These are phyloP conservation scores for Linnemannia exigua DNA, from an alignment of 192 early-diverging fungal genomes.

Conservation along the genomic window DNA sequence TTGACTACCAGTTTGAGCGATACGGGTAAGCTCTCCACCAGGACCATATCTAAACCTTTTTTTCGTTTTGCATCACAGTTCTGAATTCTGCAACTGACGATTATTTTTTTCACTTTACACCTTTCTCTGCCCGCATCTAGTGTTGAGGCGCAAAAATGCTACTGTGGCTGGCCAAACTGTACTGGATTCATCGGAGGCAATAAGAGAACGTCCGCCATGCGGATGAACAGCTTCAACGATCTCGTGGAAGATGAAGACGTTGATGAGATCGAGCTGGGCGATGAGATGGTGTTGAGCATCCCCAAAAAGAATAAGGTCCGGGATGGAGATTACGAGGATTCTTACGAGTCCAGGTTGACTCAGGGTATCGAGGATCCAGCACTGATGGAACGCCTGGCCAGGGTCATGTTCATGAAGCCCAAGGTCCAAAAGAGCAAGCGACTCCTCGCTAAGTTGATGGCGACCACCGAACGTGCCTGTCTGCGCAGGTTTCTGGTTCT, in stretches of 20 bases:
- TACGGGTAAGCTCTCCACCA: constrained; percentile 72
- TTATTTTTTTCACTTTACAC: neutral
- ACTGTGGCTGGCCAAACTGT: constrained; percentile 91
- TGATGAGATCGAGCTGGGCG: constrained; percentile 65
- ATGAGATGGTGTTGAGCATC: constrained; percentile 69
- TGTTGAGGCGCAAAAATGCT: constrained; percentile 91
- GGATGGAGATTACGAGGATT: constrained; percentile 54
- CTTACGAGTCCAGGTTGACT: constrained; percentile 43
- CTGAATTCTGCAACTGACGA: neutral
- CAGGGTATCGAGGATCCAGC: constrained; percentile 55
- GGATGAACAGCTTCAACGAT: constrained; percentile 55
- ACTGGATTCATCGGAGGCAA: constrained; percentile 92
- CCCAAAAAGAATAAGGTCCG: constrained; percentile 63
- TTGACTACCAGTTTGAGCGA: constrained; percentile 99
- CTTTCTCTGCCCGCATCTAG: constrained; percentile 56
- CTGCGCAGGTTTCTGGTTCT: constrained; percentile 73
- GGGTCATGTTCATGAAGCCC: constrained; percentile 76
- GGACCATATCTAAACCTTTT: neutral
- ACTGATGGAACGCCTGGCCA: constrained; percentile 40
- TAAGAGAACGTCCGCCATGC: constrained; percentile 75
- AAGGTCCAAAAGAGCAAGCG: constrained; percentile 83
- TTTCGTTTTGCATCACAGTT: too few relatives aligned
- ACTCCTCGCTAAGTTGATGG: constrained; percentile 75
- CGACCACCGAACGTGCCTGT: constrained; percentile 64
- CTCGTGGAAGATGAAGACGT: constrained; percentile 70